phyloP scores from a whole-genome alignment of 2,329 filamentous ascomycete species.

The Pseudogymnoascus sp. region DNA sequence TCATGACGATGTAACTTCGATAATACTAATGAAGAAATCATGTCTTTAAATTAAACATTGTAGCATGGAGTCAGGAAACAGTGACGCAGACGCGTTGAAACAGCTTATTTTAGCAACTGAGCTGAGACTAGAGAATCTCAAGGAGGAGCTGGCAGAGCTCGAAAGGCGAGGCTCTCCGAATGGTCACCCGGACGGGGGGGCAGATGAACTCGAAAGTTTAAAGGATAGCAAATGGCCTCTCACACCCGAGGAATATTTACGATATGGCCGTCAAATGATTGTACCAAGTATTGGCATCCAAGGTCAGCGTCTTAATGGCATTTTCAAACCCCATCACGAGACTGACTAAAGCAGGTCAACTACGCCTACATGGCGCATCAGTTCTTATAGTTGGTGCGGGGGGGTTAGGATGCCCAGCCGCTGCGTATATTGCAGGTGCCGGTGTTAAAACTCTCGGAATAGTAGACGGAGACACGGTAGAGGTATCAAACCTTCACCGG shows the following conservation, averaged over 20 bases:
- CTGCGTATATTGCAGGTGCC: constrained; percentile 84
- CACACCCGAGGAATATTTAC: constrained; percentile 62
- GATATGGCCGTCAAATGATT: constrained; percentile 88
- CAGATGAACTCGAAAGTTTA: constrained; percentile 7
- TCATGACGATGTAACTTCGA: not conserved
- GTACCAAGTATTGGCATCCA: constrained; percentile 71
- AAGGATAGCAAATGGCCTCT: constrained; percentile 56
- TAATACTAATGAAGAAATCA: not conserved
- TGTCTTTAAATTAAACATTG: not conserved
- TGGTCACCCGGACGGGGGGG: constrained; percentile 9
- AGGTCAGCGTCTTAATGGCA: constrained; percentile 38
- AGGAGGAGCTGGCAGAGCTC: constrained; percentile 34
- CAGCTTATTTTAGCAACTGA: constrained; percentile 42
- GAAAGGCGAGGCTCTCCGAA: constrained; percentile 16
- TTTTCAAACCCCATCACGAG: not conserved
- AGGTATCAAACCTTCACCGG: constrained; percentile 83
- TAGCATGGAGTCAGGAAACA: not conserved
- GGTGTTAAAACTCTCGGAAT: constrained; percentile 78
- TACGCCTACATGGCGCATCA: constrained; percentile 58
- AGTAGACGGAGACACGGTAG: constrained; percentile 81
- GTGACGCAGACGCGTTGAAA: constrained; percentile 27
- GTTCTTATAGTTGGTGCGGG: constrained; percentile 82
- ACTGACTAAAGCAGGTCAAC: constrained; percentile 52
- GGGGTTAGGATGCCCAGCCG: constrained; percentile 84
- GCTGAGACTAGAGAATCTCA: constrained; percentile 38